Evolutionary conservation across 495 filamentous ascomycete species (phyloP).

Genomic region (Sporormia fimetaria): DNA sequence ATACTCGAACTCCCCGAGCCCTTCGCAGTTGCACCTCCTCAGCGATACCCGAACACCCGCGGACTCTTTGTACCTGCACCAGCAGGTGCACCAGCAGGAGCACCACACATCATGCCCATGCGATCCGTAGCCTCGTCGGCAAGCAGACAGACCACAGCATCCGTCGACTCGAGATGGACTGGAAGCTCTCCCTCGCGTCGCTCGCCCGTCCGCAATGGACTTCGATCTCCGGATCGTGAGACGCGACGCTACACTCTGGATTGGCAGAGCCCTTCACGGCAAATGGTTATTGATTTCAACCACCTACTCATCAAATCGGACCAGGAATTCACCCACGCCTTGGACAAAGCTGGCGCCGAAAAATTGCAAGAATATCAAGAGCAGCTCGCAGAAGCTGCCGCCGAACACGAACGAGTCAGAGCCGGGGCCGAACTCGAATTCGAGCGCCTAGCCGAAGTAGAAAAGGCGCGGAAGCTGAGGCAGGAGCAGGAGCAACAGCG

Average conservation of each 20-base stretch:
- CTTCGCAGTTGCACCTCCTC: too few relatives aligned
- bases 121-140: constrained; percentile 5
- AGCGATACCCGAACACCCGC: too few relatives aligned
- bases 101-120: constrained; percentile 5
- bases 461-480: constrained; percentile 24
- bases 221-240: constrained; percentile 1
- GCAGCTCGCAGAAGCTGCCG: constrained; percentile 51
- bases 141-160: constrained; percentile 12
- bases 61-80: too few relatives aligned
- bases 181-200: constrained; percentile 8
- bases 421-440: constrained; percentile 41
- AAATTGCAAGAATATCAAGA: constrained; percentile 38
- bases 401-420: constrained; percentile 51
- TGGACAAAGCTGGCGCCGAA: constrained; percentile 11
- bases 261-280: constrained; percentile 14
- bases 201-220: constrained; percentile 7
- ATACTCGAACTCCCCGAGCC: too few relatives aligned
- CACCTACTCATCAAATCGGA: constrained; percentile 25
- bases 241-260: background rate
- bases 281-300: constrained; percentile 25
- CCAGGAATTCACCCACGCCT: constrained; percentile 10
- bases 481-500: constrained; percentile 23
- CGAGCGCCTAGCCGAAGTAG: constrained; percentile 1
- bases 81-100: too few relatives aligned
- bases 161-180: constrained; percentile 11